These are phyloP conservation scores for Suhomyces pyralidae DNA, from an alignment of 805 yeast species.

Conservation along the genomic window DNA sequence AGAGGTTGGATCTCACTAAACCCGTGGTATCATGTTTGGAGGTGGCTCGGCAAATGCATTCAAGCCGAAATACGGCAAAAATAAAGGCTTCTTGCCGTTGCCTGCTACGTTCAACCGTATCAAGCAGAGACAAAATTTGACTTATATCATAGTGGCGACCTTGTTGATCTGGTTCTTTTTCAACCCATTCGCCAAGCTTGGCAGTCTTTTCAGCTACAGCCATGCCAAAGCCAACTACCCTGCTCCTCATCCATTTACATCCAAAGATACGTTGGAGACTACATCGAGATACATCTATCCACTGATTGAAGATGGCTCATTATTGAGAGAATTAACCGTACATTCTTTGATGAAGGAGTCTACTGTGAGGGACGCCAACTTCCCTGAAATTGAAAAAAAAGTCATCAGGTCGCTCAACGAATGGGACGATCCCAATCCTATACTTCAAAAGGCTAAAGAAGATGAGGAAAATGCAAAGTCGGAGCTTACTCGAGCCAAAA, in stretches of 20 bases:
- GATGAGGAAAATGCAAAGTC: conserved; percentile 47
- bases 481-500: conserved; percentile 46
- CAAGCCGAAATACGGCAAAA: conserved; percentile 25
- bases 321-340: conserved; percentile 55
- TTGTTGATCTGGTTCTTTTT: conserved; percentile 20
- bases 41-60: conserved; percentile 14
- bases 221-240: conserved; percentile 22
- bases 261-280: conserved; percentile 38
- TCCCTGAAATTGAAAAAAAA: conserved; percentile 35
- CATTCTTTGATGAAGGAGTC: conserved; percentile 49
- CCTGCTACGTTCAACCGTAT: conserved; percentile 26
- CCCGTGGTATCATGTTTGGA: conserved; percentile 1
- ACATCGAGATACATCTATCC: conserved; percentile 61
- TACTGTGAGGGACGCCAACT: conserved; percentile 44
- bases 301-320: conserved; percentile 67
- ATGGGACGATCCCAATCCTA: conserved; percentile 41
- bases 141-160: conserved; percentile 11
- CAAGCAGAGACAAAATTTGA: conserved; percentile 13
- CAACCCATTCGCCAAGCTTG: conserved; percentile 16
- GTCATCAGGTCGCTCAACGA: conserved; percentile 38
- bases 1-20: background rate
- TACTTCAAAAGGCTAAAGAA: conserved; percentile 36
- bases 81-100: conserved; percentile 23
- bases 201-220: conserved; percentile 5
- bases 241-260: conserved; percentile 30